A percentile compares a stretch with the other conserved stretches of the same genome.
Evolutionary conservation across 345 rosid genomes (phyloP).

Genomic region (Citrus glauca): DNA sequence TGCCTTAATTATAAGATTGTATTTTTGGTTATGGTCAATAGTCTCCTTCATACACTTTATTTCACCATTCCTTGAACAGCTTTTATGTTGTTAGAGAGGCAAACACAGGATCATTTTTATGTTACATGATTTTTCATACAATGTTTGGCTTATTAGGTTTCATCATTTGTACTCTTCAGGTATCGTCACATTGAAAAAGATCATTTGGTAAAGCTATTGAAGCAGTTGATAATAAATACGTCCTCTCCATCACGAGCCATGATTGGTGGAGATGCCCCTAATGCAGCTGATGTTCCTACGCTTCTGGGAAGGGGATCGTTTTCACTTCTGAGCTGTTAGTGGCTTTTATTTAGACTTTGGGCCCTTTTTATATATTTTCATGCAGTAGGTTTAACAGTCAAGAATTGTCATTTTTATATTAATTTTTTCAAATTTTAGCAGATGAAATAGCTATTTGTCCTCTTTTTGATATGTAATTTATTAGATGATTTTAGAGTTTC

Average conservation of each 20-base stretch:
- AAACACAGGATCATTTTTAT: not conserved
- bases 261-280: conserved; percentile 46
- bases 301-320: conserved; percentile 81
- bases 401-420: not conserved
- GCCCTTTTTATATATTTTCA: not conserved
- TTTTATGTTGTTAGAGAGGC: not conserved
- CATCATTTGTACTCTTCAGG: conserved; percentile 46
- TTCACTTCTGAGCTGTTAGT: conserved; percentile 86
- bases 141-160: conserved; percentile 15
- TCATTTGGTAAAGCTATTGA: conserved; percentile 94
- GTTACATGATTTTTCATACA: not conserved
- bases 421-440: not conserved
- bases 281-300: conserved; percentile 90
- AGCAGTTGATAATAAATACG: conserved; percentile 64
- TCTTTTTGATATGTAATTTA: not conserved
- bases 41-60: not conserved
- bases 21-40: not conserved
- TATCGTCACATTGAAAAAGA: conserved; percentile 79
- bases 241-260: conserved; percentile 48
- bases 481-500: not conserved
- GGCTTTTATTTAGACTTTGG: conserved; percentile 24
- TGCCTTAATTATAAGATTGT: not conserved
- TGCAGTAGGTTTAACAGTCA: not conserved
- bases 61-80: not conserved
- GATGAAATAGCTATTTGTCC: not conserved